Evolutionary conservation across 1,284 basidiomycete genomes (phyloP).

Genomic region (Malassezia furfur): DNA sequence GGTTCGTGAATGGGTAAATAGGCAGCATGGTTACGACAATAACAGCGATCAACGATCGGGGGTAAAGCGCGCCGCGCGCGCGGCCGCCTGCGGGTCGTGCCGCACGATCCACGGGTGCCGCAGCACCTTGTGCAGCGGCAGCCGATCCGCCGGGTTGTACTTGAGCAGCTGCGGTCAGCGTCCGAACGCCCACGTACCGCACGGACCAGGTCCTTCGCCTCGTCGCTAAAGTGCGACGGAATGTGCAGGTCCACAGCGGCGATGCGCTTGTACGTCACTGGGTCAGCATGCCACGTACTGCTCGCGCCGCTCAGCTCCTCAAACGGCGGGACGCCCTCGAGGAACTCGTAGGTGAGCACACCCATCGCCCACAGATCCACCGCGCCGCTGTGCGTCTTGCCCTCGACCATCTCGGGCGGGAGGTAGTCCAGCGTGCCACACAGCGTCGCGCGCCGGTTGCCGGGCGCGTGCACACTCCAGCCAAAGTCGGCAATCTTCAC

Average conservation of each 20-base stretch:
- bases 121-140: slow-evolving; percentile 71
- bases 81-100: slow-evolving; percentile 52
- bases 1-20: slow-evolving; percentile 24
- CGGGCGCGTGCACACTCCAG: slow-evolving; percentile 95
- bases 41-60: background rate
- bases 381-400: slow-evolving; percentile 70
- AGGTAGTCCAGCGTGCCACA: slow-evolving; percentile 96
- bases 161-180: slow-evolving; percentile 61
- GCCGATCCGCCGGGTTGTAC: slow-evolving; percentile 70
- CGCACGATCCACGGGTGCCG: slow-evolving; percentile 86
- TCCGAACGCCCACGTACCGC: slow-evolving; percentile 20
- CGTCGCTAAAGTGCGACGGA: slow-evolving; percentile 29
- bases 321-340: slow-evolving; percentile 85
- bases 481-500: slow-evolving; percentile 98
- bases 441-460: slow-evolving; percentile 73
- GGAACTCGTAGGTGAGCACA: slow-evolving; percentile 88
- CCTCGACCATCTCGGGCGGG: slow-evolving; percentile 96
- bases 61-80: slow-evolving; percentile 23
- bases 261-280: slow-evolving; percentile 37
- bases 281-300: slow-evolving; percentile 51
- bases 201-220: slow-evolving; percentile 32
- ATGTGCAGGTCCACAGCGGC: slow-evolving; percentile 36
- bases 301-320: slow-evolving; percentile 64
- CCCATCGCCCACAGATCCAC: slow-evolving; percentile 97
- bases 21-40: background rate